Conservation (phyloP, 768 basidiomycete species). For the Candolleomyces efflorescens region DNA sequence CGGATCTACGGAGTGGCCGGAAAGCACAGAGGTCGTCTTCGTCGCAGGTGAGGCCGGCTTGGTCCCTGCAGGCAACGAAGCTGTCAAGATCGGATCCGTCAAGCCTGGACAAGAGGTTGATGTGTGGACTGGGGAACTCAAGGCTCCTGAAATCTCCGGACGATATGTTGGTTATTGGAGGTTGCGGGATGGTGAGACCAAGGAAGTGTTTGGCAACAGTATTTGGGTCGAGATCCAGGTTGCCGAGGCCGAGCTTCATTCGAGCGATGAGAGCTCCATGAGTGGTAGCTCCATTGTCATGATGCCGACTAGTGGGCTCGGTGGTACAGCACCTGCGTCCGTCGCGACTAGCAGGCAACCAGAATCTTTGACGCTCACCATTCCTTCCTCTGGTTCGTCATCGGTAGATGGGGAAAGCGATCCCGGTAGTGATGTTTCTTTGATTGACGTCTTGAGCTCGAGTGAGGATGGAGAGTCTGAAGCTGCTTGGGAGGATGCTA, state of each 20-base stretch:
- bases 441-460: background rate
- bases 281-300: slow-evolving; percentile 63
- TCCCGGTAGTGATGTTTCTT: background rate
- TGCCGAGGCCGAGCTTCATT: slow-evolving; percentile 52
- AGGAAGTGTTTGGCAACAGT: slow-evolving; percentile 63
- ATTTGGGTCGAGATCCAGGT: slow-evolving; percentile 80
- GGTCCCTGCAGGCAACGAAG: slow-evolving; percentile 25
- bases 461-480: background rate
- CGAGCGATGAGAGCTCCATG: slow-evolving; percentile 35
- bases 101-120: slow-evolving; percentile 56
- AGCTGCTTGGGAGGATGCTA: background rate
- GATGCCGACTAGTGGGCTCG: slow-evolving; percentile 41
- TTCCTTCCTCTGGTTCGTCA: background rate
- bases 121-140: slow-evolving; percentile 70
- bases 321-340: background rate
- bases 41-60: slow-evolving; percentile 65
- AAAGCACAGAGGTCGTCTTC: slow-evolving; percentile 61
- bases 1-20: slow-evolving; percentile 62
- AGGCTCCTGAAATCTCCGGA: slow-evolving; percentile 74
- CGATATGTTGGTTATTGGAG: slow-evolving; percentile 78
- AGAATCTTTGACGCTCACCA: background rate
- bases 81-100: slow-evolving; percentile 52
- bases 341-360: background rate
- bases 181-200: slow-evolving; percentile 48
- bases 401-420: background rate